Conservation (phyloP, 2,329 filamentous ascomycete genomes). For the Microdochium nivale region DNA sequence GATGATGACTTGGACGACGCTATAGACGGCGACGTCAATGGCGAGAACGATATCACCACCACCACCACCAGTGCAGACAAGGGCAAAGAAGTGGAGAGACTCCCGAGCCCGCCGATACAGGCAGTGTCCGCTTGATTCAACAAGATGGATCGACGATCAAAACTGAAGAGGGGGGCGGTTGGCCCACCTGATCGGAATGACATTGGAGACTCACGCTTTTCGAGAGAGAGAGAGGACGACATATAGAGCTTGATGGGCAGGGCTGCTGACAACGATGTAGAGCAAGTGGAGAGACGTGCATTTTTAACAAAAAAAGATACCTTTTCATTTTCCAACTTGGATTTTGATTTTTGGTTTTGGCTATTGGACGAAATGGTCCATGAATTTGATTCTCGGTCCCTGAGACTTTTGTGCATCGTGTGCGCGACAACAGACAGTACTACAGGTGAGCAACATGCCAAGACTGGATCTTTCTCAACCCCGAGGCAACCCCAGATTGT, state of each 20-base stretch:
- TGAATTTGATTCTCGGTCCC: background rate
- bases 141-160: background rate
- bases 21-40: background rate
- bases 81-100: conserved; percentile 7
- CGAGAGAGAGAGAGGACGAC: background rate
- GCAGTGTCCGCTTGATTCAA: conserved; percentile 19
- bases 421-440: no score
- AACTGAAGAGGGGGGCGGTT: no score
- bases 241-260: background rate
- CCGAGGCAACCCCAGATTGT: no score
- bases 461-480: no score
- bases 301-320: conserved; percentile 2
- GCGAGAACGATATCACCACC: background rate
- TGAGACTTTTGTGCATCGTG: background rate
- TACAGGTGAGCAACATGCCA: no score
- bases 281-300: conserved; percentile 2
- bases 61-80: background rate
- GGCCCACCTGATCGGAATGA: no score
- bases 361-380: background rate
- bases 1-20: background rate
- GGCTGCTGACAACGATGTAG: background rate
- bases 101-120: conserved; percentile 24
- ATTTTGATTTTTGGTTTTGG: conserved; percentile 3
- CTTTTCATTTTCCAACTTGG: conserved; percentile 4
- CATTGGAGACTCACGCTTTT: background rate